These are phyloP conservation scores for Neurospora sp. DNA, from an alignment of 495 filamentous ascomycete species.

Conservation along the genomic window DNA sequence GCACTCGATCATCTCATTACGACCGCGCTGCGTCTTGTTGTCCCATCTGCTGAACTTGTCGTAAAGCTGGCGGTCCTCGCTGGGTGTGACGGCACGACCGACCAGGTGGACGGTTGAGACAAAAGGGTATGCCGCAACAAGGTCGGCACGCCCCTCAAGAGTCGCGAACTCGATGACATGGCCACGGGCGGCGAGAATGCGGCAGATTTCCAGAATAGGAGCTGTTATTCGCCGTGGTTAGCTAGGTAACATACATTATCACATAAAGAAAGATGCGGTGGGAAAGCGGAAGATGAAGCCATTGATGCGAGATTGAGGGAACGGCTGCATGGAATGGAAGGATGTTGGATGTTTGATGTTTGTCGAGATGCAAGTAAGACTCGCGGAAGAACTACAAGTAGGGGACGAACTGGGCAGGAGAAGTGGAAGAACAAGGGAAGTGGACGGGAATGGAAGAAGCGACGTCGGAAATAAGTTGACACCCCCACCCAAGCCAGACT, in stretches of 20 bases:
- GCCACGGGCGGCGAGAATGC: too few relatives aligned
- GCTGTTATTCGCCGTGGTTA: too few relatives aligned
- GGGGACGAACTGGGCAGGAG: neutral
- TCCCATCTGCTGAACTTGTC: constrained; percentile 23
- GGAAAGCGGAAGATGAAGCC: too few relatives aligned
- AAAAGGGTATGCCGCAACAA: constrained; percentile 21
- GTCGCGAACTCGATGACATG: too few relatives aligned
- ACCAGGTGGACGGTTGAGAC: constrained; percentile 13
- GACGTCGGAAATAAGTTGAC: neutral
- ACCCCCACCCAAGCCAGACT: neutral
- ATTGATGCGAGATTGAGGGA: too few relatives aligned
- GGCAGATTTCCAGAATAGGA: too few relatives aligned
- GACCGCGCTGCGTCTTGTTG: constrained; percentile 13
- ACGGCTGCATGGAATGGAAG: neutral
- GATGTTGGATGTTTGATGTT: neutral
- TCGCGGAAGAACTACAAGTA: neutral
- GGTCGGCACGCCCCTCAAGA: too few relatives aligned
- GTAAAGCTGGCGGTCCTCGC: constrained; percentile 17
- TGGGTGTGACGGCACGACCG: constrained; percentile 9
- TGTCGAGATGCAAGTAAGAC: neutral
- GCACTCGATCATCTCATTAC: constrained; percentile 17
- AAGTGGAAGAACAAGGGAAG: neutral
- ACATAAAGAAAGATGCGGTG: too few relatives aligned
- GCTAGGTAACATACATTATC: too few relatives aligned
- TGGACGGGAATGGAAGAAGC: neutral